Conservation (phyloP, 1,284 basidiomycete genomes). For the Mrakiaceae sp. region DNA sequence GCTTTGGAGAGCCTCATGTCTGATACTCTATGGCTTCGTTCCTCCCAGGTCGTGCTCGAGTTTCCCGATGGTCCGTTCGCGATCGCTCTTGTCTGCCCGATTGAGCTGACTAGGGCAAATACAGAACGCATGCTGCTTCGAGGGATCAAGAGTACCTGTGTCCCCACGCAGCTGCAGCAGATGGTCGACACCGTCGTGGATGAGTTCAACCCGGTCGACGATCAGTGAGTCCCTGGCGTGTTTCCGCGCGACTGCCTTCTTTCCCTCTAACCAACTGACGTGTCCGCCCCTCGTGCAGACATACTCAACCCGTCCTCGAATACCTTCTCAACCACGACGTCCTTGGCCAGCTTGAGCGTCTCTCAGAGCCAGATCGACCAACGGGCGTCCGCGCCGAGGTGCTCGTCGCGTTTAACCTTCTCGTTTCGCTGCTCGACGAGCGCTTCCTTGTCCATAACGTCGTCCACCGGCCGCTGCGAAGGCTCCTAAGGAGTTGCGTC, state of each 20-base stretch:
- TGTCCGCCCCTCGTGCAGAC: conserved; percentile 38
- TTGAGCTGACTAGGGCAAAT: too few relatives aligned
- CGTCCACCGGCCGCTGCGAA: conserved; percentile 69
- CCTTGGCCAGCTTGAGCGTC: conserved; percentile 66
- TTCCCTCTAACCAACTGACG: conserved; percentile 1
- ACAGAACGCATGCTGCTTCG: conserved; percentile 58
- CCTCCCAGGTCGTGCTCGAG: conserved; percentile 34
- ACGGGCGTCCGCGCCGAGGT: conserved; percentile 77
- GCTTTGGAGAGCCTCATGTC: background rate
- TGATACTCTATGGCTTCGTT: background rate
- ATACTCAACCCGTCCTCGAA: conserved; percentile 77
- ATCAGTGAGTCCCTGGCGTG: conserved; percentile 50
- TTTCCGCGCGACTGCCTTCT: background rate
- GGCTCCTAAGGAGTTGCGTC: conserved; percentile 74
- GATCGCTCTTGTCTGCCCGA: too few relatives aligned
- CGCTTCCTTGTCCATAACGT: conserved; percentile 82
- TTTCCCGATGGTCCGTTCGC: conserved; percentile 46
- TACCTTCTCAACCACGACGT: conserved; percentile 84
- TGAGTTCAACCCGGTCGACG: conserved; percentile 69
- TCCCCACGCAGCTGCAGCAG: conserved; percentile 62
- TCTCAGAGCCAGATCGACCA: conserved; percentile 71
- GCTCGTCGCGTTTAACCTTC: conserved; percentile 67
- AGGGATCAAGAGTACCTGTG: conserved; percentile 71
- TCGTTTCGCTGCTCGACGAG: conserved; percentile 78
- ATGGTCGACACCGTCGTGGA: conserved; percentile 79